Evolutionary conservation across 2,329 filamentous ascomycete species (phyloP).

Genomic region (Drechslerella coelobrocha): DNA sequence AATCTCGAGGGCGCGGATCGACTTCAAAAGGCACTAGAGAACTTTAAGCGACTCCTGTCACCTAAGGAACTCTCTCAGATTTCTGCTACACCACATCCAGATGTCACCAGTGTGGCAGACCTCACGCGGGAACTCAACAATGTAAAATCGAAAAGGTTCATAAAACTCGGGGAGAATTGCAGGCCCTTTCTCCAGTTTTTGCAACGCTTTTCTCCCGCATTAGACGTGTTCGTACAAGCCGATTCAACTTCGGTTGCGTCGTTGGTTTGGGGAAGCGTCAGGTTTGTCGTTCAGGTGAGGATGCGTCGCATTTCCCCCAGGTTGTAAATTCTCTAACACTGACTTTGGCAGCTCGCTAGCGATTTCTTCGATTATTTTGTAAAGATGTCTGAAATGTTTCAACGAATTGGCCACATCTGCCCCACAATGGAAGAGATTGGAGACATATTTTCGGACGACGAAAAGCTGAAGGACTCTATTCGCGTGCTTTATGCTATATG

Average conservation of each 20-base stretch:
- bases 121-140: conserved; percentile 14
- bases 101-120: conserved; percentile 1
- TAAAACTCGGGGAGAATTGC: conserved; percentile 13
- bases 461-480: conserved; percentile 15
- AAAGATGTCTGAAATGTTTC: conserved; percentile 11
- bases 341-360: conserved; percentile 6
- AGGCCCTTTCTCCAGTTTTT: conserved; percentile 17
- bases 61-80: conserved; percentile 7
- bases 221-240: conserved; percentile 17
- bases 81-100: conserved; percentile 5
- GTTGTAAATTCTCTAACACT: not conserved
- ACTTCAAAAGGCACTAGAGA: conserved; percentile 7
- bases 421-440: conserved; percentile 14
- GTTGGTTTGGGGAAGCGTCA: conserved; percentile 12
- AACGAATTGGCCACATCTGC: conserved; percentile 8
- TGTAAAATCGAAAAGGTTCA: conserved; percentile 11
- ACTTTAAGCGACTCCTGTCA: conserved; percentile 11
- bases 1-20: conserved; percentile 6
- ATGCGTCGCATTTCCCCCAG: not conserved
- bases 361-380: conserved; percentile 9
- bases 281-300: conserved; percentile 10
- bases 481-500: conserved; percentile 12
- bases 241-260: conserved; percentile 10
- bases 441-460: conserved; percentile 6
- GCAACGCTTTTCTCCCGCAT: conserved; percentile 15